A percentile compares a stretch with the other conserved stretches of the same genome.
Conservation (phyloP, 305 asterid genomes). For the Plantago coronopus region DNA sequence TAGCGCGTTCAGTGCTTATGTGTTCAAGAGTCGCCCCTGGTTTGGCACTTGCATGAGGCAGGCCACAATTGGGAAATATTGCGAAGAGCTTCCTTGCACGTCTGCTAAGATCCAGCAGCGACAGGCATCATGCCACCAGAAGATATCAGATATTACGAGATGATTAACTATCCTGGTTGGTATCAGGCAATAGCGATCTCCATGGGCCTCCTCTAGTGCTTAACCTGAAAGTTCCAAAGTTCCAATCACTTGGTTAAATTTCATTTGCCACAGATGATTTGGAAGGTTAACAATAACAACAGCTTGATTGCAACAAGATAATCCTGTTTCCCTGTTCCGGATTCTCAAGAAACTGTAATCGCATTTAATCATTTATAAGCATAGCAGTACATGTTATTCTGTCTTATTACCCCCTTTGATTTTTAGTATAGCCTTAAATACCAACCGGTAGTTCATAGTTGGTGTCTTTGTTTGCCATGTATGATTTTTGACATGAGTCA, state of each 20-base stretch:
- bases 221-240: conserved; percentile 45
- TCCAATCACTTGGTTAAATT: conserved; percentile 14
- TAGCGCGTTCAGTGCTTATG: neutral
- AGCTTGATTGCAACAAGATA: too few species aligned
- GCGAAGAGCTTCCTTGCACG: conserved; percentile 7
- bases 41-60: conserved; percentile 11
- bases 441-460: too few species aligned
- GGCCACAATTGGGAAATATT: conserved; percentile 11
- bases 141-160: neutral
- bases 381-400: too few species aligned
- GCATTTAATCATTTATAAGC: too few species aligned
- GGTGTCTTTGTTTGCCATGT: neutral
- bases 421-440: too few species aligned
- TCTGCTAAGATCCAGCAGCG: conserved; percentile 7
- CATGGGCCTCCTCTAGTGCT: conserved; percentile 77
- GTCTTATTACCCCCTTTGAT: too few species aligned
- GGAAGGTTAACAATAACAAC: too few species aligned
- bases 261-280: too few species aligned
- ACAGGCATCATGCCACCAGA: neutral
- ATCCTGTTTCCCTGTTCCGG: too few species aligned
- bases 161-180: conserved; percentile 44
- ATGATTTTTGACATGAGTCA: neutral
- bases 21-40: conserved; percentile 28
- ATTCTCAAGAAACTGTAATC: too few species aligned
- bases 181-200: conserved; percentile 52